A percentile compares a stretch with the other conserved stretches of the same genome.
phyloP scores from a whole-genome alignment of 2,329 filamentous ascomycete genomes.

The Fulvia fulva region DNA sequence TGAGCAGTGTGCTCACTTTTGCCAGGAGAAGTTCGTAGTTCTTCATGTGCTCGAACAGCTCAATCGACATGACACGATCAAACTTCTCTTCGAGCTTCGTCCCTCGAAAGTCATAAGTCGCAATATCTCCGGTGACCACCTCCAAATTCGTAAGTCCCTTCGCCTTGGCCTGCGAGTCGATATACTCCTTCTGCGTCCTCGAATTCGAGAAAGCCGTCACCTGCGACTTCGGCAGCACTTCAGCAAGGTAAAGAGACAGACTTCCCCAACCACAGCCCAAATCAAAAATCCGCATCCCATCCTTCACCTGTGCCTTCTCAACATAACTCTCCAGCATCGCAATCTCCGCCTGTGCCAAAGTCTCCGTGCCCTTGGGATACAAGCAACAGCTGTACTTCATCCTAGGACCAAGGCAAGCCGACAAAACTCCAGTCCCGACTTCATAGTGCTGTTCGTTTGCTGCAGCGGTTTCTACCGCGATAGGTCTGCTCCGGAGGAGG shows the following conservation, averaged over 20 bases:
- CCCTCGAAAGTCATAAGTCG: slow-evolving; percentile 60
- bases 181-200: slow-evolving; percentile 63
- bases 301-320: slow-evolving; percentile 54
- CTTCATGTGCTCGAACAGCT: slow-evolving; percentile 75
- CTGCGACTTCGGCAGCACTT: slow-evolving; percentile 57
- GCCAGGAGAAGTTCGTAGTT: slow-evolving; percentile 66
- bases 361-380: slow-evolving; percentile 60
- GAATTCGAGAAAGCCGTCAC: slow-evolving; percentile 69
- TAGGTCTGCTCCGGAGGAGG: slow-evolving; percentile 56
- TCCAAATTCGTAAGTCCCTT: slow-evolving; percentile 58
- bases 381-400: slow-evolving; percentile 71
- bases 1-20: slow-evolving; percentile 58
- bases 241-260: slow-evolving; percentile 61
- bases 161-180: slow-evolving; percentile 55
- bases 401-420: slow-evolving; percentile 58
- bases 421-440: slow-evolving; percentile 62
- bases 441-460: slow-evolving; percentile 72
- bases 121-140: slow-evolving; percentile 64
- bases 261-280: slow-evolving; percentile 68
- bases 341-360: slow-evolving; percentile 62
- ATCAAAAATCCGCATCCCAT: slow-evolving; percentile 61
- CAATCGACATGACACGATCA: slow-evolving; percentile 65
- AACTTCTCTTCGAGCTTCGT: slow-evolving; percentile 41
- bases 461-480: slow-evolving; percentile 62
- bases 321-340: slow-evolving; percentile 64